Percentiles rank a stretch among this genome's conserved stretches.
Conservation (phyloP, 371 early-diverging fungal genomes). For the Apophysomyces elegans region DNA sequence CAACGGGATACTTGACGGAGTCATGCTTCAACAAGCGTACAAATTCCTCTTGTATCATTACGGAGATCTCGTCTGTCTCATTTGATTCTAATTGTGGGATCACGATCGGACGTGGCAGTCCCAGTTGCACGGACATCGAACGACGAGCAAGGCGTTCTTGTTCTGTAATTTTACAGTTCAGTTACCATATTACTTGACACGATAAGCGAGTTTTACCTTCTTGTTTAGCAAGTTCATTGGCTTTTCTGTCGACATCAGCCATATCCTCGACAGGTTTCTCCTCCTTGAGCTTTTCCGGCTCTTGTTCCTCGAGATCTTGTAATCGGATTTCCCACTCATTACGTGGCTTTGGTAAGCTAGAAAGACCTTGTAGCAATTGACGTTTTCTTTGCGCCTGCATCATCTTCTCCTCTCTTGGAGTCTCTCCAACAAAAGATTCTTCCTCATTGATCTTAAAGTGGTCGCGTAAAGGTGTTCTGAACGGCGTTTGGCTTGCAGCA, state of each 20-base stretch:
- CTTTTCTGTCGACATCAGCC: slow-evolving; percentile 67
- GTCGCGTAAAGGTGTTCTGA: slow-evolving; percentile 60
- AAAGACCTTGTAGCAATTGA: slow-evolving; percentile 58
- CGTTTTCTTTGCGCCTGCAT: slow-evolving; percentile 56
- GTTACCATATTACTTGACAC: neutral
- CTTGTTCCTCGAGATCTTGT: slow-evolving; percentile 68
- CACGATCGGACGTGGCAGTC: slow-evolving; percentile 77
- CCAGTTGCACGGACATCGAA: slow-evolving; percentile 75
- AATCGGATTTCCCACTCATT: slow-evolving; percentile 93
- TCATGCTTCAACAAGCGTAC: slow-evolving; percentile 66
- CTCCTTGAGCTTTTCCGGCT: slow-evolving; percentile 34
- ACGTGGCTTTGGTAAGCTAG: slow-evolving; percentile 85
- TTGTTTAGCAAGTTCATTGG: slow-evolving; percentile 40
- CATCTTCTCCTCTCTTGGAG: slow-evolving; percentile 58
- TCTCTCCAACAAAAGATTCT: slow-evolving; percentile 34
- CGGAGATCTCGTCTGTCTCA: slow-evolving; percentile 27
- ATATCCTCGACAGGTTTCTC: slow-evolving; percentile 58
- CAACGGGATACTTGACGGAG: slow-evolving; percentile 71
- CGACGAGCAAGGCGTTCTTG: slow-evolving; percentile 61
- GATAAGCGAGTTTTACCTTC: slow-evolving; percentile 24
- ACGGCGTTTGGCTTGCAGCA: slow-evolving; percentile 41
- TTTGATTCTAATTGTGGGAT: slow-evolving; percentile 35
- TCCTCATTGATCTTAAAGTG: slow-evolving; percentile 55
- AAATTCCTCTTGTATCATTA: slow-evolving; percentile 71
- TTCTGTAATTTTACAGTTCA: slow-evolving; percentile 27